Evolutionary conservation across 169 alveolate genomes (phyloP).

Genomic region (Eimeria praecox): DNA sequence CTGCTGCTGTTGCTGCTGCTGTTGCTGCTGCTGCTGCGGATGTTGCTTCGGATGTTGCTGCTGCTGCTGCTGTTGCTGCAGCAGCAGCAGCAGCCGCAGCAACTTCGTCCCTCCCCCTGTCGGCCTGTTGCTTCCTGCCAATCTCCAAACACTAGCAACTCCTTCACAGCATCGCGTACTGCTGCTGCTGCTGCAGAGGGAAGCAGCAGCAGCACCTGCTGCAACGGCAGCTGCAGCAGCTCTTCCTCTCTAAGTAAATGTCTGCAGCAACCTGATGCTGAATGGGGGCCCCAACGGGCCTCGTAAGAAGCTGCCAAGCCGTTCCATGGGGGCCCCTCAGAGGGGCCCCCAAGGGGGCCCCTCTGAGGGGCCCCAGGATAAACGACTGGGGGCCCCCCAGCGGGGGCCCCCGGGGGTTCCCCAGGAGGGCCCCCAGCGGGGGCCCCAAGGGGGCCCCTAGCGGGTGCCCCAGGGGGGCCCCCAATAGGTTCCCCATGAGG

Average conservation of each 20-base stretch:
- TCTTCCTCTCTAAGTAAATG: background rate
- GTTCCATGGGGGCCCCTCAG: background rate
- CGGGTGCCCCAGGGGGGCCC: background rate
- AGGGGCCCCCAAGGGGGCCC: background rate
- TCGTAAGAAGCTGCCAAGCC: background rate
- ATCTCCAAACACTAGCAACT: background rate
- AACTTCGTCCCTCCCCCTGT: background rate
- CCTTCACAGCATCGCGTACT: background rate
- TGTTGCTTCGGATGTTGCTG: background rate
- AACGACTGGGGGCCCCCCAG: too few species aligned
- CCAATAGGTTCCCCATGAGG: too few species aligned
- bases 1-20: constrained; percentile 8
- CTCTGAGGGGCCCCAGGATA: too few species aligned
- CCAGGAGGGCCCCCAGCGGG: background rate
- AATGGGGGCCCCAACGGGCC: background rate
- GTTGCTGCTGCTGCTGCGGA: constrained; percentile 1
- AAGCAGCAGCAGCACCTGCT: background rate
- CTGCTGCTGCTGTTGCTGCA: constrained; percentile 11
- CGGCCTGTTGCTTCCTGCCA: background rate
- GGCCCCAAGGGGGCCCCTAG: background rate
- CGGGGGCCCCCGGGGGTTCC: background rate
- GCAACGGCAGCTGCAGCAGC: constrained; percentile 20
- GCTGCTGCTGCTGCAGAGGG: constrained; percentile 30
- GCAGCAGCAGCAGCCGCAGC: background rate
- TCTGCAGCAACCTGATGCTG: background rate